These are phyloP conservation scores for Nemania sp. DNA, from an alignment of 2,329 filamentous ascomycete species.

Conservation along the genomic window DNA sequence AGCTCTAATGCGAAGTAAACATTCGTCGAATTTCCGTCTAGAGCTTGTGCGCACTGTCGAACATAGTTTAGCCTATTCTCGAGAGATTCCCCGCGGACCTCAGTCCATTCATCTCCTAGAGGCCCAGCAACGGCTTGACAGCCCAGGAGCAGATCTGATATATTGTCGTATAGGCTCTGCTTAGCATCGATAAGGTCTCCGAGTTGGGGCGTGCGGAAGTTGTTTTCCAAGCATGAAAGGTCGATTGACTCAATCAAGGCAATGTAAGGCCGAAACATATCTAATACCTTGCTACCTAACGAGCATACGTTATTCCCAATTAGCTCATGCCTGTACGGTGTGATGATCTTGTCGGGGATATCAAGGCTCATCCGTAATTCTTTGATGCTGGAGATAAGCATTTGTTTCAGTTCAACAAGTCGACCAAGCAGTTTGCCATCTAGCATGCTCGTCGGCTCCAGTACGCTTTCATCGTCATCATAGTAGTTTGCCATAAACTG, in stretches of 20 bases:
- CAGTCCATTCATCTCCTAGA: conserved; percentile 92
- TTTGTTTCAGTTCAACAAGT: conserved; percentile 82
- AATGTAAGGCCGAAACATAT: conserved; percentile 89
- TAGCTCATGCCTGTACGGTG: conserved; percentile 74
- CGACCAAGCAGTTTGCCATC: conserved; percentile 79
- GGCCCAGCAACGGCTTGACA: conserved; percentile 93
- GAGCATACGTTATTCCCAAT: conserved; percentile 83
- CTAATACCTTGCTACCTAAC: conserved; percentile 78
- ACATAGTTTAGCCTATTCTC: conserved; percentile 86
- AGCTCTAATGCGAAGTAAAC: conserved; percentile 87
- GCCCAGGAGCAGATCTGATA: conserved; percentile 83
- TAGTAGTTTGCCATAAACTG: conserved; percentile 81
- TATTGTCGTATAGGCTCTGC: conserved; percentile 90
- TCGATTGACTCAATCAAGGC: conserved; percentile 91
- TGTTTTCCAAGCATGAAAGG: conserved; percentile 75
- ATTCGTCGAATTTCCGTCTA: conserved; percentile 86
- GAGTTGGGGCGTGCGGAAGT: conserved; percentile 81
- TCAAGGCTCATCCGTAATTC: conserved; percentile 84
- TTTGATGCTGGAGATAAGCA: conserved; percentile 83
- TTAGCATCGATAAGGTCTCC: conserved; percentile 89
- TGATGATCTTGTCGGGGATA: conserved; percentile 79
- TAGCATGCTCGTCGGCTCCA: conserved; percentile 74
- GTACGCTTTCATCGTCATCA: conserved; percentile 75
- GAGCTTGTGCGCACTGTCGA: conserved; percentile 72
- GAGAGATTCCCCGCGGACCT: conserved; percentile 85